These are phyloP conservation scores for Auricularia auricula-judae DNA, from an alignment of 768 basidiomycete genomes.

Conservation along the genomic window DNA sequence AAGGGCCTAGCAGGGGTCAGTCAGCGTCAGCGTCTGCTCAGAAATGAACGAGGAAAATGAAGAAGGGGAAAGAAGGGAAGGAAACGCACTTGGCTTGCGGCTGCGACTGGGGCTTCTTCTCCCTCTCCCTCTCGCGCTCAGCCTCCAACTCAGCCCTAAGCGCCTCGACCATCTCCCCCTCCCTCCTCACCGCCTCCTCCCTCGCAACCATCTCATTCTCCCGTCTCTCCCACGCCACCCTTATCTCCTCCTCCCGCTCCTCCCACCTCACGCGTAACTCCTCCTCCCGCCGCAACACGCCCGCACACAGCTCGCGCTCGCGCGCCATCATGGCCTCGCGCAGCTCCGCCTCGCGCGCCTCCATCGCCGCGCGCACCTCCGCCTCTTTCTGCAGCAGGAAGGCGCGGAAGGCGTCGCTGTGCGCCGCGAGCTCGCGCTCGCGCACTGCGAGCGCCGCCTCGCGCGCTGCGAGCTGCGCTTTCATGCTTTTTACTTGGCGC, in stretches of 20 bases:
- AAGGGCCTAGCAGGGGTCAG: neutral
- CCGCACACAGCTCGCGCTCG: constrained; percentile 3
- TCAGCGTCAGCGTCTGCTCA: neutral
- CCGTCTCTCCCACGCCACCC: constrained; percentile 41
- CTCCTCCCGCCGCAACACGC: constrained; percentile 1
- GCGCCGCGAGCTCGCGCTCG: constrained; percentile 36
- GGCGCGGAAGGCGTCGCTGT: constrained; percentile 24
- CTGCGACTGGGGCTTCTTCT: constrained; percentile 14
- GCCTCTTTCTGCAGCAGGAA: constrained; percentile 35
- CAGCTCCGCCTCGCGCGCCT: constrained; percentile 57
- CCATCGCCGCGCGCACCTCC: constrained; percentile 39
- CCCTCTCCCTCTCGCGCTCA: constrained; percentile 15
- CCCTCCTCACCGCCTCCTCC: constrained; percentile 31
- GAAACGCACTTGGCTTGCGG: constrained; percentile 39
- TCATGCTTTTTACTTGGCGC: neutral
- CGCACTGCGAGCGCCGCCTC: constrained; percentile 34
- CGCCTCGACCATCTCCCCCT: constrained; percentile 26
- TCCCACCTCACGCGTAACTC: constrained; percentile 3
- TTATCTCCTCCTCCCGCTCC: constrained; percentile 59
- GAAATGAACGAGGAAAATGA: neutral
- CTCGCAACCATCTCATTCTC: constrained; percentile 40
- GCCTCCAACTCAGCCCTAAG: constrained; percentile 28
- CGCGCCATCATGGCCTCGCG: constrained; percentile 41
- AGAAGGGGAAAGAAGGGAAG: neutral
- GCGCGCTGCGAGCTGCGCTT: neutral